A percentile compares a stretch with the other conserved stretches of the same genome.
Conservation (phyloP, 2,329 filamentous ascomycete species). For the Colletotrichum eleusines region DNA sequence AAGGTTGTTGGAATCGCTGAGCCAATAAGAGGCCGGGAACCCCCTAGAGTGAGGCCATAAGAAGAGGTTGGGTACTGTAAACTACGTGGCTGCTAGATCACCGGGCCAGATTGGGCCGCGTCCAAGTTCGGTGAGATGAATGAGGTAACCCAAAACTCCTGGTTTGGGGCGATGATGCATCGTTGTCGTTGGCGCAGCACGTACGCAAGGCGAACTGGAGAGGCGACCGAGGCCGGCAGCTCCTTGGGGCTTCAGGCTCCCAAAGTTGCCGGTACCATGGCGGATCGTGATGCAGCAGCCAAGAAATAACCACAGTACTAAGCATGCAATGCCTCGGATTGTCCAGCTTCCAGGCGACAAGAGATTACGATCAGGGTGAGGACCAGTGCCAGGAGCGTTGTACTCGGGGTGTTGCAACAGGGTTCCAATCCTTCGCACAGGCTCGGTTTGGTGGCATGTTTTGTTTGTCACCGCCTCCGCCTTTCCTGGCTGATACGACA, state of each 20-base stretch:
- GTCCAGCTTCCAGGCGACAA: not conserved
- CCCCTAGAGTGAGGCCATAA: not conserved
- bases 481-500: conserved; percentile 8
- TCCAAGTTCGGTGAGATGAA: conserved; percentile 12
- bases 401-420: conserved; percentile 1
- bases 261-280: not conserved
- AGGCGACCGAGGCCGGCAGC: conserved; percentile 13
- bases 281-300: conserved; percentile 14
- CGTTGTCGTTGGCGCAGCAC: conserved; percentile 14
- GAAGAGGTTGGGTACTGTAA: not conserved
- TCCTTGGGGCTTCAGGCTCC: conserved; percentile 10
- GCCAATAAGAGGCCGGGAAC: not conserved
- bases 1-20: not conserved
- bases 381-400: conserved; percentile 3
- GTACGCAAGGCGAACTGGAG: conserved; percentile 27
- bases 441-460: conserved; percentile 4
- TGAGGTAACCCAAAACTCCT: conserved; percentile 19
- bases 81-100: conserved; percentile 4
- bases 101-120: conserved; percentile 5
- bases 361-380: conserved; percentile 16
- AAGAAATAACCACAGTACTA: not conserved
- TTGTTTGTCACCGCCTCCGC: conserved; percentile 30
- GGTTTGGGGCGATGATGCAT: conserved; percentile 11
- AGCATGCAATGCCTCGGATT: not conserved
- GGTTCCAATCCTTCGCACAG: conserved; percentile 25